Evolutionary conservation across 2,329 filamentous ascomycete species (phyloP).

Genomic region (Aspergillus sp.): DNA sequence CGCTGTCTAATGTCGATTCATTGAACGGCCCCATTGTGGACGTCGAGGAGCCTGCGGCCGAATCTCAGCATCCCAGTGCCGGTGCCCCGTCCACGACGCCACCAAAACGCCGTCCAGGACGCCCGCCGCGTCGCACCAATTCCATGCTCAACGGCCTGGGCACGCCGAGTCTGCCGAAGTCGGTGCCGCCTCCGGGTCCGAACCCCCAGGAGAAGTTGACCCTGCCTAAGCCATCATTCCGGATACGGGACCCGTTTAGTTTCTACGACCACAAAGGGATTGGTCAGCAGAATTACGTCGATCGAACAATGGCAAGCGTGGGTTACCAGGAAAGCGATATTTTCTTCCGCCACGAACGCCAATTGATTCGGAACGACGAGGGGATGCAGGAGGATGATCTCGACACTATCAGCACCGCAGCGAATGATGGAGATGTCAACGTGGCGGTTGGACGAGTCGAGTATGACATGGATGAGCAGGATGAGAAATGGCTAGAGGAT

Average conservation of each 20-base stretch:
- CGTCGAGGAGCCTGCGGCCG: slow-evolving; percentile 24
- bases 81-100: slow-evolving; percentile 32
- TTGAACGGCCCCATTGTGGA: too few species aligned
- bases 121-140: slow-evolving; percentile 55
- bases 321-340: slow-evolving; percentile 93
- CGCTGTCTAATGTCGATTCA: slow-evolving; percentile 28
- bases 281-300: slow-evolving; percentile 82
- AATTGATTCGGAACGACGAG: slow-evolving; percentile 55
- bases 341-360: slow-evolving; percentile 67
- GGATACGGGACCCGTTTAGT: slow-evolving; percentile 37
- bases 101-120: slow-evolving; percentile 51
- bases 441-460: slow-evolving; percentile 70
- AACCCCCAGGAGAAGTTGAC: slow-evolving; percentile 42
- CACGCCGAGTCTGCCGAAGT: slow-evolving; percentile 47
- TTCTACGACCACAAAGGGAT: slow-evolving; percentile 68
- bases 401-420: slow-evolving; percentile 45
- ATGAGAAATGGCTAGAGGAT: slow-evolving; percentile 87
- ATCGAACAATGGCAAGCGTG: slow-evolving; percentile 90
- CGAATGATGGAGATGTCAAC: slow-evolving; percentile 51
- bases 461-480: slow-evolving; percentile 99
- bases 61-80: slow-evolving; percentile 32
- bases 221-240: slow-evolving; percentile 40
- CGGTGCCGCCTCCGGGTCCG: slow-evolving; percentile 39
- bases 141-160: slow-evolving; percentile 53
- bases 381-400: slow-evolving; percentile 56